Evolutionary conservation across 257 asterid species (phyloP), one percentile per base, ranked within the genome.

Genomic region (Solanum bulbocastanum): DNA sequence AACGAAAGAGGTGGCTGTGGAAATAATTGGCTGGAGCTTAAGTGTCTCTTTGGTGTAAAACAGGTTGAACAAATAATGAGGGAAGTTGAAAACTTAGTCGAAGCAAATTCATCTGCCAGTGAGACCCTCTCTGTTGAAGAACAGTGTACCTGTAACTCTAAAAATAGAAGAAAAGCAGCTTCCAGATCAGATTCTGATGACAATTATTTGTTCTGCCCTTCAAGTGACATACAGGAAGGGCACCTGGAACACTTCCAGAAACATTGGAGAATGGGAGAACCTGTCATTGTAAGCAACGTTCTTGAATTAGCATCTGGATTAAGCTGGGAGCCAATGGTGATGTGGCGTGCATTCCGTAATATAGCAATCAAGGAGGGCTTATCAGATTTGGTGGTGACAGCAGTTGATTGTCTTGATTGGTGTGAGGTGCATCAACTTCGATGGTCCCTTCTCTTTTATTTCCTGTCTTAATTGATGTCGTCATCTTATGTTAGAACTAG

Each of bases 301-400:
- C 92, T 93, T 66, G 90, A 91, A 84, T 83, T 68, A 18, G 44
- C 94, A 68, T 88, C 94, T 82, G 94, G 96, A 76, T 89, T 94
- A 91, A 94, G 98, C 87, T 95, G 98, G 96, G 95, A 94, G 56
- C 98, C 98, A 40, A 91, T 91, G 95, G 98, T 94, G 27, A 94
- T 94, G 98, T 93, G 96, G 96, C 96, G 96, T 86, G 96, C 98
- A 42, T 73, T 91, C 27, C 95, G 96, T 62, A 60, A 92, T 42
- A 87, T 92, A 76, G 36, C 30, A 10, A 27, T 78, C 37, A 86
- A 85, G 75, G 88, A 71, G 30, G 92, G 93, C 69, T 27, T 92
- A 66, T 90, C 94, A n/a, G 91, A 90, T 87, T 91, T 91, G 90
- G 22, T 58, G 90, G 94, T 91, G 71, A 88, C 93, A 15, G 98